Evolutionary conservation across 2,329 filamentous ascomycete genomes (phyloP), one percentile per base, ranked within the genome.

Genomic region (Lachnum nothofagi): DNA sequence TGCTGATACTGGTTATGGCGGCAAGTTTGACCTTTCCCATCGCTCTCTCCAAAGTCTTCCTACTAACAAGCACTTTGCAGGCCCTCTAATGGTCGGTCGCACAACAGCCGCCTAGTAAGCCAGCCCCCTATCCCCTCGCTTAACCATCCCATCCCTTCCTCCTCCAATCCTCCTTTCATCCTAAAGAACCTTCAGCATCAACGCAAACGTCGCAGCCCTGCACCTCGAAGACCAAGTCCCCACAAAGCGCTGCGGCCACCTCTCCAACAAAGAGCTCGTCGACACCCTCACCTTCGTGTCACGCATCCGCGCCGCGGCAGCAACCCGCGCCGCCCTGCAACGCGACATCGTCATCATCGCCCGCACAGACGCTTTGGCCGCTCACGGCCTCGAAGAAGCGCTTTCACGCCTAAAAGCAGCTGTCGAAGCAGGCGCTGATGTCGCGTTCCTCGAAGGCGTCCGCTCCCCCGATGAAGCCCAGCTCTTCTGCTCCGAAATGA

Each of bases 171-270:
- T n/a, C 39, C 8, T 25, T 22, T 37, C 42, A 27, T 16, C 10
- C 24, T 42, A n/a, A 42, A 14, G 7, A 10, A 5, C 24, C 14
- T 14, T 3, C 12, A 39, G 39, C 64, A 70, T 72, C 42, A 68
- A 71, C 22, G 69, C 73, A 4, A 79, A 79, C 12, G 74, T 84
- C 3, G 79, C 80, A 1, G 80, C 70, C 0, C 65, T 82, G 17
- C 79, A 84, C 58, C 73, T 84, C 48, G 80, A 84, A 63, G 80
- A 83, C 64, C 80, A 85, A 67, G 72, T 84, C 16, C 68, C 75
- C 37, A 77, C 73, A 38, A 86, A 86, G 67, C 76, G 81, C 8
- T 86, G 82, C 62, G 82, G 82, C 0, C 82, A 86, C 60, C 69
- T 86, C 1, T 64, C 66, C 0, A 79, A 79, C 46, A 86, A 86